Conservation (phyloP, 208 protist species). For the Kentomonas sorsogonicus region DNA sequence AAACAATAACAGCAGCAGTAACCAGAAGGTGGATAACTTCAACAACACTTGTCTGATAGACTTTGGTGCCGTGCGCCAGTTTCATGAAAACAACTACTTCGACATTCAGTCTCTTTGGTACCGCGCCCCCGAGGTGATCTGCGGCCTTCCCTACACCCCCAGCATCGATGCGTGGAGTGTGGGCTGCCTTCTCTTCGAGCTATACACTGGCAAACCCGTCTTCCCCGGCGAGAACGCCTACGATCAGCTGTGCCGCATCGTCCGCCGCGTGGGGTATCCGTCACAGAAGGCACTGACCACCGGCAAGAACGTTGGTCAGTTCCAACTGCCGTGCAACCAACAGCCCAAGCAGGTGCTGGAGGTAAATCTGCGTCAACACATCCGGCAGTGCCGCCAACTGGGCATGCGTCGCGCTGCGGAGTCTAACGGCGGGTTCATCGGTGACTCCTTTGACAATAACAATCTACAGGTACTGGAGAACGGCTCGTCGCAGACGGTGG, state of each 20-base stretch:
- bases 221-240: constrained; percentile 89
- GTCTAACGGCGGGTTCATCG: neutral
- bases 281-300: constrained; percentile 55
- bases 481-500: constrained; percentile 9
- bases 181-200: constrained; percentile 89
- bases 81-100: constrained; percentile 93
- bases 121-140: constrained; percentile 88
- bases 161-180: constrained; percentile 91
- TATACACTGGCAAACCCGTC: constrained; percentile 89
- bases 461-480: neutral
- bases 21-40: constrained; percentile 9
- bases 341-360: neutral
- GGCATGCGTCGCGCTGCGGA: neutral
- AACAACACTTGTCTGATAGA: constrained; percentile 91
- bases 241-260: constrained; percentile 90
- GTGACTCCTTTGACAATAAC: no score
- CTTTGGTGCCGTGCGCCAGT: constrained; percentile 95
- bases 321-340: constrained; percentile 27
- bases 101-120: constrained; percentile 95
- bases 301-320: constrained; percentile 30
- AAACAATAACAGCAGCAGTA: neutral
- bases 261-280: constrained; percentile 84
- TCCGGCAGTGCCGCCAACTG: neutral
- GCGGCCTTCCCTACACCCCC: constrained; percentile 86
- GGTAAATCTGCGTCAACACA: neutral